Base-by-base conservation (phyloP, 148 eudicot species). In the Rhododendron henanense region DNA sequence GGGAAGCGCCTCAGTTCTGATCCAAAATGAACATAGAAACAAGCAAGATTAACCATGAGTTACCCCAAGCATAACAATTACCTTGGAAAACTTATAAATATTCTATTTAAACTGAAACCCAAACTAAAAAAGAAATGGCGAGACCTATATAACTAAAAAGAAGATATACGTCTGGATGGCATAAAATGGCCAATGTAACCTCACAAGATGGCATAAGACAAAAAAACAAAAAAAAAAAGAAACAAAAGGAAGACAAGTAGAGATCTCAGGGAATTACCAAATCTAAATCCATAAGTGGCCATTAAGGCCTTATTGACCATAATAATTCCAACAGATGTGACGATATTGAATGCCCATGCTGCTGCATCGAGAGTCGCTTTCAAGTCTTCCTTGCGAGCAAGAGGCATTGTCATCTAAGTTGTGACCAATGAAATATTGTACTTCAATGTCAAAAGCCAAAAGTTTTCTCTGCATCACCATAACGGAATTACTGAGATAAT, bases 331-430 rank as follows among this genome's bases (percentile, higher is more conserved):
- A 94, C 98, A n/a, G 98, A 94, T 71, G 98, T 94, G 83, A 94
- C 94, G 18, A 94, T 93, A 89, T 94, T 94, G 91, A 94, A 94
- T 91, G 91, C 90, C 98, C 98, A 94, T 87, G 98, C 94, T 81
- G 93, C 94, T 77, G 92, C 94, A 89, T 94, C 98, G 25, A 88
- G 53, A 81, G 94, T 87, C 50, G 94, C 94, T 90, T 94, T 94
- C 89, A 90, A 91, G 85, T 94, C 93, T 87, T 93, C 98, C 90
- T 92, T 94, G 81, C 89, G 89, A 79, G 93, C 51, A 13, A 94
- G 91, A 83, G 94, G 93, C 94, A 94, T 92, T 82, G 87, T 87
- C 83, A 59, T 85, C 57, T 79, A 14, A 75, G 79, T 57, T 10
- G 74, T 90, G 33, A 25, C 71, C 81, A 61, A 80, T 16, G 57